Percentiles rank a stretch among this genome's conserved stretches.
Conservation (phyloP, 2,329 filamentous ascomycete genomes). For the Verticillium longisporum region DNA sequence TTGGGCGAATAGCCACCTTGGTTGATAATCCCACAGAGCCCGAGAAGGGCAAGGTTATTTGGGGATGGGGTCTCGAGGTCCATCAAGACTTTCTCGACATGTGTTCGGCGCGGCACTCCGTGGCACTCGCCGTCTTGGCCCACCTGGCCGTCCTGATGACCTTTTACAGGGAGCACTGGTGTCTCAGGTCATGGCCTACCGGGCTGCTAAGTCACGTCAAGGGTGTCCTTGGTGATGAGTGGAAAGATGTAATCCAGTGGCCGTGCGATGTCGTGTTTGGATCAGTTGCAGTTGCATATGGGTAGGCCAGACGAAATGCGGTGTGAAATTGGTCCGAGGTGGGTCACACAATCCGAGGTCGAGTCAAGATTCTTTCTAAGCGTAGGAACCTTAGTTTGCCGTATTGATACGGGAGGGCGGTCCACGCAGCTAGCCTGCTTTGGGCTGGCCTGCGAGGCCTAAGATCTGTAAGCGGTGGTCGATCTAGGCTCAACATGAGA, state of each 20-base stretch:
- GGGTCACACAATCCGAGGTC: too few relatives aligned
- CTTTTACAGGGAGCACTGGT: background rate
- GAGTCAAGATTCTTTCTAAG: too few relatives aligned
- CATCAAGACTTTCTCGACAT: constrained; percentile 12
- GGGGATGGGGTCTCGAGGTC: constrained; percentile 11
- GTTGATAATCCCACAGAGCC: background rate
- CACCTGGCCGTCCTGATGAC: constrained; percentile 11
- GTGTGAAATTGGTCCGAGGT: too few relatives aligned
- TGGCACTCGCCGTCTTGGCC: constrained; percentile 13
- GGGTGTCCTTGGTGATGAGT: background rate
- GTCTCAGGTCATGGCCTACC: background rate
- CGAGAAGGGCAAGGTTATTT: constrained; percentile 1
- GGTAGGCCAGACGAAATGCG: too few relatives aligned
- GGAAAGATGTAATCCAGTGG: background rate
- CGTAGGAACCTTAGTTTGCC: too few relatives aligned
- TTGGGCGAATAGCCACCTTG: background rate
- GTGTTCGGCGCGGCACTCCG: constrained; percentile 6
- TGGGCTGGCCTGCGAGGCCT: too few relatives aligned
- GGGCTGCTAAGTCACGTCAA: background rate
- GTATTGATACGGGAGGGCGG: too few relatives aligned
- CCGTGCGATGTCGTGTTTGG: background rate
- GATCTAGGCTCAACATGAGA: too few relatives aligned
- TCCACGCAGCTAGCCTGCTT: too few relatives aligned
- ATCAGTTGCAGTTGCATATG: background rate
- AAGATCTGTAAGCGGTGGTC: too few relatives aligned